Base-by-base conservation (phyloP, 768 basidiomycete genomes). In the Phylloporus scabripes region DNA sequence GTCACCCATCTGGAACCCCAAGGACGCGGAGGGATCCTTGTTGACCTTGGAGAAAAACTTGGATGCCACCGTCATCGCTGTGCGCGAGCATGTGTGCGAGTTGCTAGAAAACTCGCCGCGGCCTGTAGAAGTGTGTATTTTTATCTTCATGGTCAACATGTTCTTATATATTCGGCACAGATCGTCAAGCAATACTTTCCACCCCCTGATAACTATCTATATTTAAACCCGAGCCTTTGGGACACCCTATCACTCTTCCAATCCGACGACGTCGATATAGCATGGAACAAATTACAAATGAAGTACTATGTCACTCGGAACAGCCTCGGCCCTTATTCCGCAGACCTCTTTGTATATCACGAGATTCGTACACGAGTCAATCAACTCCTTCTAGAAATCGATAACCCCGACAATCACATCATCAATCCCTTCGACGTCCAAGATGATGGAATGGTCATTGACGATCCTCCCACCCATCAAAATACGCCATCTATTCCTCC, bases 1-100 rank as follows among this genome's bases (percentile, higher is more conserved):
- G 0, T 92, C 88, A 15, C 92, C 92, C 0, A 81, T 92, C 21
- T 91, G 86, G 85, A 87, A 88, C 53, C 75, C 80, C 11, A 83
- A 79, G 53, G 78, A 89, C 45, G 81, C 88, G 0, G 64, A 70
- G 17, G 76, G 76, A 20, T 86, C 87, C 3, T 68, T 94, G 17
- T 61, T 70, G 18, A 72, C 73, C 0, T 70, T 92, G 3, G 88
- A 93, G 63, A 69, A 71, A 37, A 89, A 85, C 56, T 56, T 92
- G 64, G 77, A 89, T 63, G 77, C 87, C 17, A 85, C 80, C 50
- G 81, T 91, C 20, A 75, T 89, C 18, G 82, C 85, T 17, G 88
- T 94, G 17, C 78, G 79, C 29, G 76, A 83, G 40, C 78, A 93
- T 58, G 61, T 76, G 1, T 76, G 78, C 8, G 91, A 92, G 58